Percentiles rank a stretch among this genome's conserved stretches.
These are phyloP conservation scores for Amanita pallidorosea DNA, from an alignment of 768 basidiomycete genomes.

Conservation along the genomic window DNA sequence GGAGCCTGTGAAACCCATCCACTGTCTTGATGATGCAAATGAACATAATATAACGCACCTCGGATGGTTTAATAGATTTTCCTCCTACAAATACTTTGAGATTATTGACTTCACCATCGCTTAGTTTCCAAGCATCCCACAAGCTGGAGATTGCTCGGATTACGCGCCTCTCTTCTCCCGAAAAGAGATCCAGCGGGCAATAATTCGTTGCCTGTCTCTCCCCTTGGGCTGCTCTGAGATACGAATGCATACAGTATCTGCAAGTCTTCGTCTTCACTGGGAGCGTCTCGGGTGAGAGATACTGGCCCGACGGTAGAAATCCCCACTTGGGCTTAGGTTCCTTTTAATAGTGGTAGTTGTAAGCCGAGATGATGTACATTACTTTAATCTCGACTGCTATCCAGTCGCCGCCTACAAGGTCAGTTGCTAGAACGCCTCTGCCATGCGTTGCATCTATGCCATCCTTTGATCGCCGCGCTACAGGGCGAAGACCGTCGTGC, in stretches of 20 bases:
- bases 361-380: slow-evolving; percentile 6
- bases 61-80: slow-evolving; percentile 39
- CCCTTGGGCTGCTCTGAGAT: slow-evolving; percentile 33
- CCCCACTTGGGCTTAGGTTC: slow-evolving; percentile 87
- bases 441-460: slow-evolving; percentile 41
- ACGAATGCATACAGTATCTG: slow-evolving; percentile 85
- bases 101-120: slow-evolving; percentile 66
- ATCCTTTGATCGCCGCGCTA: slow-evolving; percentile 41
- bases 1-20: slow-evolving; percentile 13
- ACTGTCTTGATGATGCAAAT: not conserved
- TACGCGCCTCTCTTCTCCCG: slow-evolving; percentile 51
- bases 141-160: slow-evolving; percentile 54
- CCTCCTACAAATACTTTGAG: slow-evolving; percentile 72
- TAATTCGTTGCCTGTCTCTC: slow-evolving; percentile 37
- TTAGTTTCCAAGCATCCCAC: slow-evolving; percentile 63
- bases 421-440: slow-evolving; percentile 68
- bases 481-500: slow-evolving; percentile 44
- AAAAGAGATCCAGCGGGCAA: slow-evolving; percentile 90
- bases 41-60: slow-evolving; percentile 31
- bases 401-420: slow-evolving; percentile 58
- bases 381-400: slow-evolving; percentile 92
- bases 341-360: not conserved
- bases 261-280: slow-evolving; percentile 62
- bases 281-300: slow-evolving; percentile 50
- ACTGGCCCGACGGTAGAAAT: slow-evolving; percentile 59